Conservation (phyloP, 2,329 filamentous ascomycete genomes). For the Sphaceloma murrayae region DNA sequence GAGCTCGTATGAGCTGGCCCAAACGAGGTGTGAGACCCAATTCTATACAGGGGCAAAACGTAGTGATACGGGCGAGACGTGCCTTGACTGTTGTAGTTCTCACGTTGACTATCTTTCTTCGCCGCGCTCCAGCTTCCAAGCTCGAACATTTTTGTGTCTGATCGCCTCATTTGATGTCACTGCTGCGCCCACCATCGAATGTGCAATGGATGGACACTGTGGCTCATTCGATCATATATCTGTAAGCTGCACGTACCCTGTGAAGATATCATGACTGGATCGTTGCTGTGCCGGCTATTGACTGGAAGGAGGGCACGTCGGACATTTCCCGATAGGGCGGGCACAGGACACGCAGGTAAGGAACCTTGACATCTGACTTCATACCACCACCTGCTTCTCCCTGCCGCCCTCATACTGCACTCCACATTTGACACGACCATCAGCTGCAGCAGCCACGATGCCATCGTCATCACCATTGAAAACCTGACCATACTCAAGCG, state of each 20-base stretch:
- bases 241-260: no score
- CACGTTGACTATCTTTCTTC: no score
- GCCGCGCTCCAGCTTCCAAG: no score
- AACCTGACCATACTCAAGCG: neutral
- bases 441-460: neutral
- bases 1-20: no score
- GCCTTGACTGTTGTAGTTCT: no score
- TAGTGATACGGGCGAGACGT: no score
- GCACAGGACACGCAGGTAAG: slow-evolving; percentile 8
- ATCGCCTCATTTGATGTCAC: no score
- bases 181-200: neutral
- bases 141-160: no score
- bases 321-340: slow-evolving; percentile 14
- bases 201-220: no score
- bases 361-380: slow-evolving; percentile 15
- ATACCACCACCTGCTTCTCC: neutral
- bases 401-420: neutral
- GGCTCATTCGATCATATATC: no score
- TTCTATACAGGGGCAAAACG: no score
- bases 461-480: neutral
- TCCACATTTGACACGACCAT: neutral
- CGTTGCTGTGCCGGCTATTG: neutral
- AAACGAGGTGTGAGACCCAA: no score
- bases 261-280: neutral
- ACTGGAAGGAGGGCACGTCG: slow-evolving; percentile 9